Evolutionary conservation across 2,329 filamentous ascomycete genomes (phyloP).

Genomic region (Calycina herbarum): DNA sequence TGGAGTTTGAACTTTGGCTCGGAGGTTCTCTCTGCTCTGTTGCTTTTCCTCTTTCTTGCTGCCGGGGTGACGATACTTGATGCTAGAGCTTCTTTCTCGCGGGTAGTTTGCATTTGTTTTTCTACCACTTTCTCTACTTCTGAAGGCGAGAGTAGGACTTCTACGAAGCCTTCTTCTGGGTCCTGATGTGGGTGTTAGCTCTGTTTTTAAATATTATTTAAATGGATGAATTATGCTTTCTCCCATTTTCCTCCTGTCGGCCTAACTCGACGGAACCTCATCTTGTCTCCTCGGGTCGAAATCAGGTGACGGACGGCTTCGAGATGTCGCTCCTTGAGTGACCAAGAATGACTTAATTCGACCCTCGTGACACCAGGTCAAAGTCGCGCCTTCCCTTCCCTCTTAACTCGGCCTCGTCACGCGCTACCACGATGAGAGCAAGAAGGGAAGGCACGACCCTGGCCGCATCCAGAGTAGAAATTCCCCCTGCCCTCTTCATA

Average conservation of each 20-base stretch:
- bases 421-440: no score
- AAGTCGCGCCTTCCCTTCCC: no score
- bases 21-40: not conserved
- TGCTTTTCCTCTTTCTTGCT: not conserved
- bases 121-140: conserved; percentile 2
- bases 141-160: not conserved
- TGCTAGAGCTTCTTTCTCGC: not conserved
- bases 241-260: not conserved
- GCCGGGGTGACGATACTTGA: not conserved
- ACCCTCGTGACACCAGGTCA: no score
- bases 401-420: no score
- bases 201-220: not conserved
- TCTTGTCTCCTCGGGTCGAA: no score
- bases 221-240: not conserved
- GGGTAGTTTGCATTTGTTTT: not conserved
- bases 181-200: not conserved
- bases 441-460: no score
- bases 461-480: no score
- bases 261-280: no score
- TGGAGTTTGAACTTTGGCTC: conserved; percentile 1
- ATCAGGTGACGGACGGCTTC: no score
- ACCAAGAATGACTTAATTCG: no score
- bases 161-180: not conserved
- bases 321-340: no score
- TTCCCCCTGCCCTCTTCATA: no score